Base-by-base conservation (phyloP, 2,329 filamentous ascomycete genomes). In the Arthroderma sp. region DNA sequence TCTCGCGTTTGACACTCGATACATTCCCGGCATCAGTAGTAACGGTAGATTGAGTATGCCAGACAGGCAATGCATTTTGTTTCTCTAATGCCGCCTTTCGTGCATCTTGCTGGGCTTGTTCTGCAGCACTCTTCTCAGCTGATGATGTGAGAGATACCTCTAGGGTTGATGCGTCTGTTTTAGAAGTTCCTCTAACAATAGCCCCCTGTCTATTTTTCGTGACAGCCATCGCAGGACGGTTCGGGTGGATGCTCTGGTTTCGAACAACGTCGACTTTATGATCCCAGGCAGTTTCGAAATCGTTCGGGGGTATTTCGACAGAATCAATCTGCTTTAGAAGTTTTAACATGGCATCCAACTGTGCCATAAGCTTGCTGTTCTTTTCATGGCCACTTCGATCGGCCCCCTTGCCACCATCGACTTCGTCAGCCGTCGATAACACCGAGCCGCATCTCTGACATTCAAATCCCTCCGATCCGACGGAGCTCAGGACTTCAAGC, bases 401-500 rank as follows among this genome's bases (percentile, higher is more conserved):
- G 38, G 65, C 62, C 2, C 62, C 64, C 36, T 64, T 58, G 9
- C 58, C 59, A 30, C 66, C 64, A 41, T 68, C 63, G 36, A 68
- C 62, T 38, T 68, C 64, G 49, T 68, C 66, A 0, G 66, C 67
- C 8, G 65, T 60, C 40, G 67, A 65, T 6, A 71, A 58, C 30
- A 66, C 57, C 29, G 60, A 58, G 15, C 74, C 71, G 65, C 91
- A 98, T 42, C 80, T 78, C 57, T 88, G 81, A 63, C 91, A 98
- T 39, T 83, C 66, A 60, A 96, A 96, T 0, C 87, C 84, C 39
- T 70, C 66, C 2, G 66, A 63, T 1, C 73, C 71, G 42, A 83
- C 79, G 36, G 80, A 72, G 64, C 94, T 86, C 43, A 96, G 68
- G 1, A 93, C 88, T 53, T 96, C 88, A 63, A 96, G 78, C 51